These are phyloP conservation scores for Acanthamoeba royreba DNA, from an alignment of 208 protist species.

Conservation along the genomic window DNA sequence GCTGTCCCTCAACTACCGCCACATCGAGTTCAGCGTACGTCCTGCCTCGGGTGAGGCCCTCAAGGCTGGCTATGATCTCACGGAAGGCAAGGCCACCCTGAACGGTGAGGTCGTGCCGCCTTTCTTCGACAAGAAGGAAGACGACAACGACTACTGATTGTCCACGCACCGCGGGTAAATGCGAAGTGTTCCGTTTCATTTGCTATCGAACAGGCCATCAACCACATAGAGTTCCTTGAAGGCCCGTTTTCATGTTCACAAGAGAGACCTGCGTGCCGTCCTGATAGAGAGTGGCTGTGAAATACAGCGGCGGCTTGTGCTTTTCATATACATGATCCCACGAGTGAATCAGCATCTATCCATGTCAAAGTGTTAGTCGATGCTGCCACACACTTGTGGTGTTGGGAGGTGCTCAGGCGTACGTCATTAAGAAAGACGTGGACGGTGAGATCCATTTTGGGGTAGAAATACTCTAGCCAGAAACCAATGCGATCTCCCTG, in stretches of 20 bases:
- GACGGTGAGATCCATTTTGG: neutral
- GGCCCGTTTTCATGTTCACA: no score
- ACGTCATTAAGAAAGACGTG: constrained; percentile 24
- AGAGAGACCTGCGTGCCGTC: constrained; percentile 9
- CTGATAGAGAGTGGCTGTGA: constrained; percentile 33
- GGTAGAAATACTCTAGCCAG: constrained; percentile 32
- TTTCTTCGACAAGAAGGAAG: neutral
- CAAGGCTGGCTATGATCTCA: neutral
- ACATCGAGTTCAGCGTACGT: neutral
- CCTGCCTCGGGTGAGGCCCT: neutral
- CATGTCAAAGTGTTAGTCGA: neutral
- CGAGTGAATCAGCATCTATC: neutral
- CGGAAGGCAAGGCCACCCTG: neutral
- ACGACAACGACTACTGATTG: neutral
- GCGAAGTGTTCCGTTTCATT: no score
- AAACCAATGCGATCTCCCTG: neutral
- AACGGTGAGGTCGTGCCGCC: neutral
- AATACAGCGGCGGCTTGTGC: constrained; percentile 39
- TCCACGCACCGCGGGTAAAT: no score
- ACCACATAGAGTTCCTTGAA: no score
- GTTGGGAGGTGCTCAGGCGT: neutral
- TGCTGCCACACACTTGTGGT: neutral
- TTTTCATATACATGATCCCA: neutral
- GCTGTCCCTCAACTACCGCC: neutral
- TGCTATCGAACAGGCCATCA: no score